phyloP scores from a whole-genome alignment of 495 filamentous ascomycete species.

The Talaromyces stipitatus region DNA sequence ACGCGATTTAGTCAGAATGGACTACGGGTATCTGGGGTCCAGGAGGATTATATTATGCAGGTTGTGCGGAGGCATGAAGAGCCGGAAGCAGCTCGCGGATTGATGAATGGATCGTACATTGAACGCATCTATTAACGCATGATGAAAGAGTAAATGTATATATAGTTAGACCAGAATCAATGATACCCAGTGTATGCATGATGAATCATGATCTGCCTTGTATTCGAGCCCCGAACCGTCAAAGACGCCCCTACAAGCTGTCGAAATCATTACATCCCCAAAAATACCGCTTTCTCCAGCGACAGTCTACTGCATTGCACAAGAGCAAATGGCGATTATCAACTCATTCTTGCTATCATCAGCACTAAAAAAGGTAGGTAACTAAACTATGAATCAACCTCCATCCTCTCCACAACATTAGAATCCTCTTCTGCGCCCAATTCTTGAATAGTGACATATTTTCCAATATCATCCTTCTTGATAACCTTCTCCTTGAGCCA shows the following conservation, averaged over 20 bases:
- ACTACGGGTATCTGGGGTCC: constrained; percentile 15
- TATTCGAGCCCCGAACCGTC: background rate
- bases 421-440: constrained; percentile 51
- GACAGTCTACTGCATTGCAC: background rate
- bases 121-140: constrained; percentile 1
- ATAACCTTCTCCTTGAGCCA: constrained; percentile 91
- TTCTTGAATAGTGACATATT: constrained; percentile 90
- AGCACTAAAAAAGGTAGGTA: background rate
- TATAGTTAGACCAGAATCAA: background rate
- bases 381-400: constrained; percentile 64
- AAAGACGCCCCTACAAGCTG: background rate
- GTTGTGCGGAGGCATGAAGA: constrained; percentile 28
- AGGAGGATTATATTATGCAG: constrained; percentile 30
- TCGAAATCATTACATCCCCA: background rate
- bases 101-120: constrained; percentile 11
- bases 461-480: constrained; percentile 84
- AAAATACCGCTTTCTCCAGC: background rate
- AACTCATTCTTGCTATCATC: background rate
- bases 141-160: background rate
- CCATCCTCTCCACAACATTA: constrained; percentile 79
- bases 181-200: background rate
- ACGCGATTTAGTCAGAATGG: constrained; percentile 29
- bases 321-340: background rate
- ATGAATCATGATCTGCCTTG: background rate
- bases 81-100: constrained; percentile 19